Conservation (phyloP, 2,329 filamentous ascomycete genomes). For the Aspergillus glaucus region DNA sequence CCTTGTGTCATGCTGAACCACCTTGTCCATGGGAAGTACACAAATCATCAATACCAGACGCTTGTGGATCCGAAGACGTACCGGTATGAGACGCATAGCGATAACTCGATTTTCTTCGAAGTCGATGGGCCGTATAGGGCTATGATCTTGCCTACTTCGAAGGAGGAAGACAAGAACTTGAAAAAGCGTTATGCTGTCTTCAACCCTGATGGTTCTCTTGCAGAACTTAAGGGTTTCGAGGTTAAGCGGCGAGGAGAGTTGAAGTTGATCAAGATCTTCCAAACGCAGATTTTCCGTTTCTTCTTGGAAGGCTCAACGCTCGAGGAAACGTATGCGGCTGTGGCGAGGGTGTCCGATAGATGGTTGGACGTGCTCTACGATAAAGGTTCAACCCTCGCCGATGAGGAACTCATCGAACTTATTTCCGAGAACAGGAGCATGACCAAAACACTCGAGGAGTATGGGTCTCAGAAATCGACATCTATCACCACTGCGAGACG, state of each 20-base stretch:
- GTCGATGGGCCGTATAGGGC: conserved; percentile 96
- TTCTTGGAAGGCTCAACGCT: conserved; percentile 88
- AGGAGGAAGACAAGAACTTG: conserved; percentile 98
- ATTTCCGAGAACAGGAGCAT: conserved; percentile 99
- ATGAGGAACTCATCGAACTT: conserved; percentile 97
- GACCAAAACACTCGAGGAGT: conserved; percentile 94
- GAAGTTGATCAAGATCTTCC: conserved; percentile 99
- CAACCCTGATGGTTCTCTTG: conserved; percentile 92
- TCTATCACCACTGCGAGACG: conserved; percentile 98
- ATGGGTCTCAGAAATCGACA: conserved; percentile 90
- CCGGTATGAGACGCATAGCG: conserved; percentile 93
- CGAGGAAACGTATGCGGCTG: conserved; percentile 79
- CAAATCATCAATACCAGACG: conserved; percentile 95
- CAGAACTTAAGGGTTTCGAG: conserved; percentile 95
- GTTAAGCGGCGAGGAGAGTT: conserved; percentile 95
- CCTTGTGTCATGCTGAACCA: conserved; percentile 99
- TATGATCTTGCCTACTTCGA: conserved; percentile 95
- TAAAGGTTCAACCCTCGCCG: conserved; percentile 80
- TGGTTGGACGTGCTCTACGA: conserved; percentile 94
- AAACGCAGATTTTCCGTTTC: conserved; percentile 99
- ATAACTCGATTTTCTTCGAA: conserved; percentile 99
- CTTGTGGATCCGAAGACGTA: conserved; percentile 71
- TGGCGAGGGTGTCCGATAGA: conserved; percentile 89
- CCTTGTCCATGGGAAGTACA: conserved; percentile 87
- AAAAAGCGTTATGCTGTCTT: conserved; percentile 99